Evolutionary conservation across 2,329 filamentous ascomycete genomes (phyloP), one percentile per base, ranked within the genome.

Genomic region (Fusarium continuum): DNA sequence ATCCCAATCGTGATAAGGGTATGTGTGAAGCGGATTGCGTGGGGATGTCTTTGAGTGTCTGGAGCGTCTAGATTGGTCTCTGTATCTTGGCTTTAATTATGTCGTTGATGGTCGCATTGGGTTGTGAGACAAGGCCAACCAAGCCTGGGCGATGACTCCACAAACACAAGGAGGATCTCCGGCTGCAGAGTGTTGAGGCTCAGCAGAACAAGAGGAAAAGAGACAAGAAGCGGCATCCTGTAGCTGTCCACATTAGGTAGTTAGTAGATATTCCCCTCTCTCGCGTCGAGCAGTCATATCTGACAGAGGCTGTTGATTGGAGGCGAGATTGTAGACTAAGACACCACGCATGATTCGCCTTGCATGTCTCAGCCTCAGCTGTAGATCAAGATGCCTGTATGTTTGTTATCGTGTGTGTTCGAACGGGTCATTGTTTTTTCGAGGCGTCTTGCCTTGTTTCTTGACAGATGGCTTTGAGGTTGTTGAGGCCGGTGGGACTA

Each of bases 351-450:
- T 25, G 44, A n/a, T 35, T 58, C 32, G 16, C 28, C 55, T 59
- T 32, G 55, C 35, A 36, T 65, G 61, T 64, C 61, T 61, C 55
- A 61, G 43, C 36, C 57, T 63, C 43, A 61, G 53, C 53, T 51
- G 25, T 39, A 31, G 20, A 43, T 35, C n/a, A 14, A 16, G 25
- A 23, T 26, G n/a, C n/a, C n/a, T 10, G 11, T 22, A 41, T 23
- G 35, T 16, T 50, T 29, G 29, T 41, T n/a, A 19, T 32, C 51
- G 39, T 40, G 23, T 35, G 22, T 20, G 23, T 46, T 16, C 17
- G 34, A 47, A 36, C 22, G 52, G 19, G 23, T 14, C 17, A 28
- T 58, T 57, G 29, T 49, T 32, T 31, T 19, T 17, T 17, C 16
- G 20, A 17, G 36, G 36, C 20, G 20, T 43, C 25, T 26, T 29